phyloP scores from a whole-genome alignment of 225 moss, liverwort and hornwort species.

The Polytrichum formosum region DNA sequence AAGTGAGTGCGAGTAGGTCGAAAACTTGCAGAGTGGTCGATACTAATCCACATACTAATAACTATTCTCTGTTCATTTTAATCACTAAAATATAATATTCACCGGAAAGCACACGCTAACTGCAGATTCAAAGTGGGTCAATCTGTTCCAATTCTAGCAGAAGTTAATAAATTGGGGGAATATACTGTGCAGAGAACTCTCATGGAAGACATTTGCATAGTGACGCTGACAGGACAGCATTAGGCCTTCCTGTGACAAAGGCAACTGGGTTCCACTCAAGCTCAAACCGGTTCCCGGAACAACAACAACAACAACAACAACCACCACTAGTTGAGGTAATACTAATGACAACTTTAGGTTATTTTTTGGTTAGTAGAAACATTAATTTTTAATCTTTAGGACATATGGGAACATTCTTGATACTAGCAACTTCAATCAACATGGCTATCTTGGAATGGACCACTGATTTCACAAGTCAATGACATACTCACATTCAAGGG shows the following conservation, averaged over 20 bases:
- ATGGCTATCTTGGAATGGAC: too few relatives aligned
- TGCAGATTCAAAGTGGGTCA: too few relatives aligned
- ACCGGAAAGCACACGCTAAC: too few relatives aligned
- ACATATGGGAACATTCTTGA: too few relatives aligned
- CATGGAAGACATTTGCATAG: neutral
- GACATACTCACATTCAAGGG: too few relatives aligned
- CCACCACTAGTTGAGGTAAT: neutral
- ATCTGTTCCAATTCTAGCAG: neutral
- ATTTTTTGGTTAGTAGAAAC: neutral
- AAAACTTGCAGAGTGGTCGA: too few relatives aligned
- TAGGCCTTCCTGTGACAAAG: neutral
- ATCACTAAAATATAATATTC: too few relatives aligned
- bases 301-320: neutral
- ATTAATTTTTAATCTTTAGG: neutral
- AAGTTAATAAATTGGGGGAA: neutral
- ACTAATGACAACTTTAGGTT: too few relatives aligned
- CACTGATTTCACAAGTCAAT: too few relatives aligned
- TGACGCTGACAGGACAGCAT: constrained; percentile 6
- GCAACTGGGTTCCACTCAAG: neutral
- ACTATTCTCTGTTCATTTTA: too few relatives aligned
- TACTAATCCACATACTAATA: too few relatives aligned
- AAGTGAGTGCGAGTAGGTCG: neutral
- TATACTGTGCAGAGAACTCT: neutral
- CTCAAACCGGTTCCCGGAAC: neutral
- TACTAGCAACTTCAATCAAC: too few relatives aligned